Percentiles rank a stretch among this genome's conserved stretches.
Conservation (phyloP, 1,284 basidiomycete genomes). For the Microbotryomycetes sp. region DNA sequence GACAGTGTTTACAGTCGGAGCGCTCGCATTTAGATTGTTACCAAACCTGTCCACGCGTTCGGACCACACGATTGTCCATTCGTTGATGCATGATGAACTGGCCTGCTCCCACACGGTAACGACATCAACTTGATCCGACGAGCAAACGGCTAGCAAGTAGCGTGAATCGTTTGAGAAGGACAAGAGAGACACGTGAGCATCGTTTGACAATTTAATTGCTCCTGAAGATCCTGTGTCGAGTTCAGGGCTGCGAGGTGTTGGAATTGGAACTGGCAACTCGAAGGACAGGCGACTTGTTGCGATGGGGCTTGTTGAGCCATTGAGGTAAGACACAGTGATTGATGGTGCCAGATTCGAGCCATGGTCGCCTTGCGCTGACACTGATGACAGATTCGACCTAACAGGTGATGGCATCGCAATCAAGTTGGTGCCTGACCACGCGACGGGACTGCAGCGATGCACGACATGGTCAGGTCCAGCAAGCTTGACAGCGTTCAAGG, state of each 20-base stretch:
- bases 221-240: too few species aligned
- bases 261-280: constrained; percentile 12
- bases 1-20: neutral
- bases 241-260: too few species aligned
- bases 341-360: neutral
- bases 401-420: constrained; percentile 13
- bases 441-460: neutral
- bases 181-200: neutral
- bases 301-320: neutral
- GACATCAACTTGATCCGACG: neutral
- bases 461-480: neutral
- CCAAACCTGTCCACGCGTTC: constrained; percentile 18
- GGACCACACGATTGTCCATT: constrained; percentile 18
- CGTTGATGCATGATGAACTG: constrained; percentile 15
- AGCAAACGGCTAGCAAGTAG: constrained; percentile 13
- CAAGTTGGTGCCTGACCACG: constrained; percentile 15
- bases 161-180: constrained; percentile 18
- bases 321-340: constrained; percentile 18
- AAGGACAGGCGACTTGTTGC: constrained; percentile 4
- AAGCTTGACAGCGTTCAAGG: neutral
- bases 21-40: neutral
- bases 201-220: too few species aligned
- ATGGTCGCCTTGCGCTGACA: too few species aligned
- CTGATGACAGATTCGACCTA: neutral
- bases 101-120: constrained; percentile 28